Percentiles rank a stretch among this genome's conserved stretches.
Evolutionary conservation across 306 rosid species (phyloP).

Genomic region (Corylus americana): DNA sequence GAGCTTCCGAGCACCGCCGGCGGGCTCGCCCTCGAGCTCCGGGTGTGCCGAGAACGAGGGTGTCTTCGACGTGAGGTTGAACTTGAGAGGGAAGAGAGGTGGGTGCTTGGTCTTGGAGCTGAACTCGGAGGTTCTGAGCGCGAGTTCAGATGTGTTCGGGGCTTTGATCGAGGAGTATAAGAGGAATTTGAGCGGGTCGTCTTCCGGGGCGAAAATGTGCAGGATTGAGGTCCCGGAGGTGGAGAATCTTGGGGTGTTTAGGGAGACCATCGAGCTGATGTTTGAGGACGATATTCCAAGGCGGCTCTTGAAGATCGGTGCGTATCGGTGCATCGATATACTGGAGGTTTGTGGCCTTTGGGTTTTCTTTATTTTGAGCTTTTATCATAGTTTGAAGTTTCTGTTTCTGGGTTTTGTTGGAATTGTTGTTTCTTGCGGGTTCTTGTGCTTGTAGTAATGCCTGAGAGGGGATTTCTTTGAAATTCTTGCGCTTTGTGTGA

Average conservation of each 20-base stretch:
- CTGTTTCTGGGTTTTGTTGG: background rate
- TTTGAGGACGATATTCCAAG: conserved; percentile 69
- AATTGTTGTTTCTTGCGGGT: conserved; percentile 1
- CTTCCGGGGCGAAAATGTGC: conserved; percentile 57
- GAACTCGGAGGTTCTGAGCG: conserved; percentile 64
- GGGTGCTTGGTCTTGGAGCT: conserved; percentile 76
- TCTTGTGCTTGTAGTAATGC: background rate
- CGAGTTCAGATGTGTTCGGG: conserved; percentile 75
- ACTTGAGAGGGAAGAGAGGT: conserved; percentile 78
- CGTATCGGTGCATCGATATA: conserved; percentile 69
- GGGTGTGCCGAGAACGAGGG: conserved; percentile 32
- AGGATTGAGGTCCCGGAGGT: conserved; percentile 87
- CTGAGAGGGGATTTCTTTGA: background rate
- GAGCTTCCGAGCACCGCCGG: conserved; percentile 52
- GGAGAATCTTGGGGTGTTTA: conserved; percentile 67
- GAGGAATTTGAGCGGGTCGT: conserved; percentile 29
- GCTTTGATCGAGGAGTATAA: conserved; percentile 54
- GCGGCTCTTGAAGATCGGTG: conserved; percentile 63
- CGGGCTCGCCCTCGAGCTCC: conserved; percentile 7
- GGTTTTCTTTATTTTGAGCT: background rate
- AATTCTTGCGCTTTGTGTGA: background rate
- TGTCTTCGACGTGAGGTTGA: conserved; percentile 75
- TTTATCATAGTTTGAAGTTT: background rate
- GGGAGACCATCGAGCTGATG: conserved; percentile 83
- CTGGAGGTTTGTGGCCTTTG: conserved; percentile 62